phyloP scores from a whole-genome alignment of 441 rosid genomes.

The Mallotus japonicus region DNA sequence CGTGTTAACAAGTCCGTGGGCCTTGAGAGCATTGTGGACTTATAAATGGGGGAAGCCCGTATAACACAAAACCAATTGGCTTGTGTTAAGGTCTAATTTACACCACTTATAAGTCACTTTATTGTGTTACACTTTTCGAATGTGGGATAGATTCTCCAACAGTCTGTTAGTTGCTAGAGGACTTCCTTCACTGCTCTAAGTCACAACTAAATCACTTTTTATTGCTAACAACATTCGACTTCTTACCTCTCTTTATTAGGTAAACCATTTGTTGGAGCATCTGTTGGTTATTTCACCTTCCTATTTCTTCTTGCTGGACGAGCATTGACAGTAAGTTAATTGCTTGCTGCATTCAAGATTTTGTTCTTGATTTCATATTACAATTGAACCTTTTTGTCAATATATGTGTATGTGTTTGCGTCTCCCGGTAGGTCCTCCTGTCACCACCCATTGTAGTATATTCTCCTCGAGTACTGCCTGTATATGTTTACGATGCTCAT shows the following conservation, averaged over 20 bases:
- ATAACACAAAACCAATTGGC: too few species aligned
- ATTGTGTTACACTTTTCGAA: too few species aligned
- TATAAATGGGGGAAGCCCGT: too few species aligned
- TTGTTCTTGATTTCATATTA: conserved; percentile 14
- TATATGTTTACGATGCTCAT: conserved; percentile 98
- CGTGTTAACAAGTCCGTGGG: too few species aligned
- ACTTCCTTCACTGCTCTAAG: conserved; percentile 5
- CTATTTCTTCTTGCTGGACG: conserved; percentile 97
- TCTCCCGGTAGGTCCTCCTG: conserved; percentile 79
- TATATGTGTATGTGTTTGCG: conserved; percentile 21
- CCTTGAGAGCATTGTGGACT: too few species aligned
- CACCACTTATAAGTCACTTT: too few species aligned
- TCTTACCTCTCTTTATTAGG: conserved; percentile 45
- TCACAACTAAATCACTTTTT: not conserved
- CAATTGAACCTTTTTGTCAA: not conserved
- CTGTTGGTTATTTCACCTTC: conserved; percentile 97
- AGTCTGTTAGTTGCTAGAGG: conserved; percentile 6
- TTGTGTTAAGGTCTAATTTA: too few species aligned
- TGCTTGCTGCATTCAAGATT: conserved; percentile 18
- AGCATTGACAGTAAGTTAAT: conserved; percentile 84
- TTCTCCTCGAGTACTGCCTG: conserved; percentile 99
- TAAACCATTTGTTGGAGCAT: conserved; percentile 98
- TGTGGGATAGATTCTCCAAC: too few species aligned
- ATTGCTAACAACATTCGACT: conserved; percentile 15
- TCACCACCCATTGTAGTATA: conserved; percentile 99